These are phyloP conservation scores for Syzygium syzygioides DNA, from an alignment of 441 rosid species.

Conservation along the genomic window DNA sequence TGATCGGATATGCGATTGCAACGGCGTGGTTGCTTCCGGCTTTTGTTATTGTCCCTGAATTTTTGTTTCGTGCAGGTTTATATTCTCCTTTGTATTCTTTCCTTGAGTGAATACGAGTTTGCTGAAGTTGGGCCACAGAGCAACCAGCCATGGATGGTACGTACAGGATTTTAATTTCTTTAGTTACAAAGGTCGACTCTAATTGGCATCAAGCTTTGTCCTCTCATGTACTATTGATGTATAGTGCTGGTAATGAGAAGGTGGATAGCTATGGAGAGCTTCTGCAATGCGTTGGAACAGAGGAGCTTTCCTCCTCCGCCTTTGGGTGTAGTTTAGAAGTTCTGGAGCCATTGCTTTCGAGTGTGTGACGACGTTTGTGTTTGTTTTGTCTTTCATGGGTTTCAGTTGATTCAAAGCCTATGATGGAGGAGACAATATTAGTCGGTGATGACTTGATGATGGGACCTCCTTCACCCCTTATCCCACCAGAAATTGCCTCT, in stretches of 20 bases:
- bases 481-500: slow-evolving; percentile 88
- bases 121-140: not conserved
- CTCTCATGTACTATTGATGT: not conserved
- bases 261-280: not conserved
- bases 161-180: not conserved
- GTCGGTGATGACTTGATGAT: slow-evolving; percentile 93
- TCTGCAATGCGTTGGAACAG: not conserved
- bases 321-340: not conserved
- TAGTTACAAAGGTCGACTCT: not conserved
- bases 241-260: not conserved
- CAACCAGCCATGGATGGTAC: not conserved
- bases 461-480: slow-evolving; percentile 90
- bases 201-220: not conserved
- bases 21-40: not conserved
- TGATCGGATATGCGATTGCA: not conserved
- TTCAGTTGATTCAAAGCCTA: slow-evolving; percentile 88
- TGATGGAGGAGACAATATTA: slow-evolving; percentile 92
- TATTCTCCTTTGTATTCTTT: not conserved
- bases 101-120: not conserved
- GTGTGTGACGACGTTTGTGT: not conserved
- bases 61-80: not conserved
- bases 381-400: slow-evolving; percentile 9
- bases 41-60: not conserved
- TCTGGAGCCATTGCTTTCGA: not conserved
- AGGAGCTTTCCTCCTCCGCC: not conserved